Base-by-base conservation (phyloP, 768 basidiomycete species). In the Sarcomyxa edulis region DNA sequence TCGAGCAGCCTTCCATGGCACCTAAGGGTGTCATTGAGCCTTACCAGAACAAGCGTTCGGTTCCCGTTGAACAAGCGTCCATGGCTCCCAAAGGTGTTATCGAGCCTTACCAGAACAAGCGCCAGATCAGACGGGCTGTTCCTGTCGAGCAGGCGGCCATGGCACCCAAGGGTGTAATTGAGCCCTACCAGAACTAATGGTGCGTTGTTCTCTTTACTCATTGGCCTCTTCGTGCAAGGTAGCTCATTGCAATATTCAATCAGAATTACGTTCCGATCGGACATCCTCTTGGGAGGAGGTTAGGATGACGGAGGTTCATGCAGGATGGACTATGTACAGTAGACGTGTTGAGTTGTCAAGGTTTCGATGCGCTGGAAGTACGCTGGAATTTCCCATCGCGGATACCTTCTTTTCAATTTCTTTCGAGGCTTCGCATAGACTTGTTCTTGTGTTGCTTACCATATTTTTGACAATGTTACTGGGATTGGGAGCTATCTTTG, bases 51-150 rank as follows among this genome's bases (percentile, higher is more conserved):
- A 26, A 37, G 32, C 25, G 32, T 25, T 53, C 61, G 21, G 54
- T 61, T n/a, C 58, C 56, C 9, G 56, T 46, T 2, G 53, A 60
- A 34, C 39, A 50, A 2, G 32, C 59, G 3, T 48, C 51, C 14
- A 58, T 53, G 16, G 50, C 64, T 1, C 54, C 51, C 5, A 35
- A 49, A 23, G 63, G 61, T 18, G 43, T 43, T 6, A 53, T 61
- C 43, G 51, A 42, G 24, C 51, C 41, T 12, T 62, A 62, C 41
- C 29, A 29, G 16, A 36, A 24, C 14, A 43, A 39, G 15, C 42
- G 49, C 26, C 49, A 52, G 5, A 56, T n/a, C n/a, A n/a, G n/a
- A n/a, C n/a, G n/a, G n/a, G 50, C 23, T 49, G 41, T 47, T 20
- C 45, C 42, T 7, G 47, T 33, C 11, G 48, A 59, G 41, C 32